Conservation (phyloP, 1,139 yeast genomes). For the Starmera stellimalicola region DNA sequence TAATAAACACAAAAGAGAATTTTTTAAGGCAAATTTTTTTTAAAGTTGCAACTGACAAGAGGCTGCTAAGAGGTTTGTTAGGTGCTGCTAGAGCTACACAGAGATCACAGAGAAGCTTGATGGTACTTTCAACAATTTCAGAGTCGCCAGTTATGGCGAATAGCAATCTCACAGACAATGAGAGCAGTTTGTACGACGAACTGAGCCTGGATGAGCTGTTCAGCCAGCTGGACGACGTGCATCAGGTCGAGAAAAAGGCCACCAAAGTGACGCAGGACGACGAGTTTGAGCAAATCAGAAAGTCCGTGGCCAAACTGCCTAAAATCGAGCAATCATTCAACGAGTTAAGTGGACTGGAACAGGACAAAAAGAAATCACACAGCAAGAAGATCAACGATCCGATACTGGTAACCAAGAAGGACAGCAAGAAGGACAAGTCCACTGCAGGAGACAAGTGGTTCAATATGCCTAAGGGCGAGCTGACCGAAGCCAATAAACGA, state of each 20-base stretch:
- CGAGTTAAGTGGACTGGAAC: slow-evolving; percentile 5
- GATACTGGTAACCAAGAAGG: slow-evolving; percentile 10
- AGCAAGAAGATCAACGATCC: slow-evolving; percentile 15
- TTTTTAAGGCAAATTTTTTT: too few species aligned
- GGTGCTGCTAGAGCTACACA: too few species aligned
- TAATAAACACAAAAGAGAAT: too few species aligned
- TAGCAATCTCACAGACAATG: background rate
- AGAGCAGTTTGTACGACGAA: background rate
- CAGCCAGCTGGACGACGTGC: slow-evolving; percentile 24
- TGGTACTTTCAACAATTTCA: background rate
- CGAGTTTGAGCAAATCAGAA: slow-evolving; percentile 12
- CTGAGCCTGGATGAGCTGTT: slow-evolving; percentile 27
- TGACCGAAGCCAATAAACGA: slow-evolving; percentile 60
- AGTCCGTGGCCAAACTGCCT: slow-evolving; percentile 16
- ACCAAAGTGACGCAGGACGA: slow-evolving; percentile 10
- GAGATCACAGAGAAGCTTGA: too few species aligned
- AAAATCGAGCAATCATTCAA: slow-evolving; percentile 10
- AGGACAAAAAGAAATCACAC: slow-evolving; percentile 9
- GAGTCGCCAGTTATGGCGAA: background rate
- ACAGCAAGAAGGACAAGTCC: slow-evolving; percentile 12
- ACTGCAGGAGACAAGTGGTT: slow-evolving; percentile 65
- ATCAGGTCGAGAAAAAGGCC: slow-evolving; percentile 4
- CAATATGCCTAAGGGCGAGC: slow-evolving; percentile 68
- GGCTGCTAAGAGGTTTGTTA: too few species aligned
- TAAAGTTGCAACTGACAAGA: too few species aligned